Conservation (phyloP, 495 filamentous ascomycete species). For the Hypoxylon crocopeplum region DNA sequence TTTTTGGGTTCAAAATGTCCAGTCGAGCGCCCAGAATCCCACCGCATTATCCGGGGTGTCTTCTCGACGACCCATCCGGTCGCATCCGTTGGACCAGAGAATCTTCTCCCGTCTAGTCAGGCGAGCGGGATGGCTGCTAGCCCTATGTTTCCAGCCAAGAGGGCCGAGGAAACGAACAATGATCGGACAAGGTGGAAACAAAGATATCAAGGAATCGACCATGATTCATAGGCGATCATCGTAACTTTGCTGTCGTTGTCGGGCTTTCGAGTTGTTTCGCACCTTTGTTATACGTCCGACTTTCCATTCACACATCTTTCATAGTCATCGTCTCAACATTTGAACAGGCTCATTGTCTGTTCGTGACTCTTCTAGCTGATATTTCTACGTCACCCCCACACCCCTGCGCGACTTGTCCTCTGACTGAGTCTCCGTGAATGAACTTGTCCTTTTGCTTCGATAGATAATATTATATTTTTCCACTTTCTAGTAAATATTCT, state of each 20-base stretch:
- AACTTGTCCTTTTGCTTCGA: constrained; percentile 16
- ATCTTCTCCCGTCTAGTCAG: constrained; percentile 17
- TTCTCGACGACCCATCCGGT: constrained; percentile 13
- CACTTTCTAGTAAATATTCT: constrained; percentile 16
- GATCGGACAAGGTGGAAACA: constrained; percentile 36
- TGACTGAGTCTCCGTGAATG: constrained; percentile 29
- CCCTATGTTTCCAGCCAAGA: constrained; percentile 2
- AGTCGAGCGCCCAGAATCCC: constrained; percentile 28
- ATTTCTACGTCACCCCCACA: constrained; percentile 27
- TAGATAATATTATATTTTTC: background rate
- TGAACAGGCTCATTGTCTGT: constrained; percentile 33
- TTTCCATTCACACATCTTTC: constrained; percentile 9
- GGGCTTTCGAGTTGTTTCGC: constrained; percentile 9
- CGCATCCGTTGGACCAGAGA: constrained; percentile 38
- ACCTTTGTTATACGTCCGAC: constrained; percentile 16
- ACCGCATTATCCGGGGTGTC: constrained; percentile 22
- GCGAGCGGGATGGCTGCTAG: constrained; percentile 14
- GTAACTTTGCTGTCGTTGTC: constrained; percentile 7
- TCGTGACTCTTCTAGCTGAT: constrained; percentile 26
- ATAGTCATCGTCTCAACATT: constrained; percentile 1
- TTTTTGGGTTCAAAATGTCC: constrained; percentile 29
- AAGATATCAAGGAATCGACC: constrained; percentile 24
- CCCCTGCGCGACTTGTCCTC: constrained; percentile 11
- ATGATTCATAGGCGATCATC: constrained; percentile 19
- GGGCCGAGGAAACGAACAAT: constrained; percentile 30